Conservation (phyloP, 441 rosid genomes). For the Adansonia grandidieri region DNA sequence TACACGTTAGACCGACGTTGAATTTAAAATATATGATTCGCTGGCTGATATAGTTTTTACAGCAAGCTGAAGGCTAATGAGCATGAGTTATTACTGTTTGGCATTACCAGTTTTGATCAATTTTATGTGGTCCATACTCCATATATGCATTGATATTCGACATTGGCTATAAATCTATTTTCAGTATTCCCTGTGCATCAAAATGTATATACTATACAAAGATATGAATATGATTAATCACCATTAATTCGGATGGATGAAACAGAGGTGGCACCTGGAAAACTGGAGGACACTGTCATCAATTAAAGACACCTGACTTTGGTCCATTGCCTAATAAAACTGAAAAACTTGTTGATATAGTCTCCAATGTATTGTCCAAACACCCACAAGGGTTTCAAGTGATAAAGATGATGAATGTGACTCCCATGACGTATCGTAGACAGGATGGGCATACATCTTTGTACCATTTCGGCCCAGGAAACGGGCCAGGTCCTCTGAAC, state of each 20-base stretch:
- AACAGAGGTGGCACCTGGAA: conserved; percentile 69
- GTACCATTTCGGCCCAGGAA: conserved; percentile 43
- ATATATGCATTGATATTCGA: not conserved
- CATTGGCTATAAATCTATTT: not conserved
- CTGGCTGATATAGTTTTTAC: not conserved
- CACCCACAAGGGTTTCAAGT: conserved; percentile 30
- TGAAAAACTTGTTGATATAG: conserved; percentile 35
- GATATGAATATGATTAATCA: conserved; percentile 4
- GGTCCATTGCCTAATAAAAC: conserved; percentile 37
- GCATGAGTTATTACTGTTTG: not conserved
- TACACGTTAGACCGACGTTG: not conserved
- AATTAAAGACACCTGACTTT: conserved; percentile 58
- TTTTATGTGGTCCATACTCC: not conserved
- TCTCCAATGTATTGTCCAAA: conserved; percentile 38
- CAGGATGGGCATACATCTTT: conserved; percentile 66
- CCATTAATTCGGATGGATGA: conserved; percentile 14
- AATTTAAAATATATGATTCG: not conserved
- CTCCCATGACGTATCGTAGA: conserved; percentile 48
- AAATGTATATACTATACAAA: not conserved
- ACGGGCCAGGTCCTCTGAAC: conserved; percentile 47
- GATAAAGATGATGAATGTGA: conserved; percentile 52
- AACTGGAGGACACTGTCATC: conserved; percentile 61
- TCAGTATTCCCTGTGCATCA: not conserved
- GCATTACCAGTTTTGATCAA: not conserved
- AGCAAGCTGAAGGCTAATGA: not conserved